Evolutionary conservation across 2,329 filamentous ascomycete species (phyloP), one percentile per base, ranked within the genome.

Genomic region (Neonectria hederae): DNA sequence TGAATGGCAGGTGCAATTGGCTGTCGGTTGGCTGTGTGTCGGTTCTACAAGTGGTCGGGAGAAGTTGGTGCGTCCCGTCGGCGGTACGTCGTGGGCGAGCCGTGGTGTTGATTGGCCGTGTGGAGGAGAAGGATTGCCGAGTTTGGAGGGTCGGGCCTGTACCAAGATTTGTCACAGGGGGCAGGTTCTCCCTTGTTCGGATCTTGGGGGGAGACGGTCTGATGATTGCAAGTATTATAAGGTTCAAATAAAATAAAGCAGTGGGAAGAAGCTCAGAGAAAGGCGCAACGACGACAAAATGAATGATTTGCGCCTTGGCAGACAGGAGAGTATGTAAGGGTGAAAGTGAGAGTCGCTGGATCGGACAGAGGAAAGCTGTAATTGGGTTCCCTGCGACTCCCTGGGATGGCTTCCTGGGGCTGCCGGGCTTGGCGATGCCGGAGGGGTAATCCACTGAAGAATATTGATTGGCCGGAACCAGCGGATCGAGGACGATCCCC

Each of bases 1-100:
- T n/a, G 54, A 32, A 30, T 52, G 57, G 63, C 59, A 65, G 57
- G 72, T 59, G 54, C 70, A 74, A 74, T 74, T 74, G 72, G 72
- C 63, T 69, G 60, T 30, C 57, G 51, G 49, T 42, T 43, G 63
- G 55, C 24, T 61, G 48, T 38, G 21, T 14, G 51, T 7, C 19
- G 5, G 51, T 43, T 22, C 43, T 49, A 38, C 54, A 58, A 51
- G 32, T 57, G 22, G 42, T 60, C 59, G 66, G 65, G 59, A 62
- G 54, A 66, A 65, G 66, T 65, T 70, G 67, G 60, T 62, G 24
- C 45, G 48, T 28, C 28, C 28, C 4, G 28, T 62, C 28, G 57
- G 59, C 21, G 45, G 63, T 51, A 61, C 66, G 30, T 63, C 68
- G 64, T 67, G 69, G 71, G 66, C 58, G 63, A 63, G 49, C 55